Percentiles rank a stretch among this genome's conserved stretches.
Conservation (phyloP, 1,139 yeast species). For the Pichia sorboxylosa region DNA sequence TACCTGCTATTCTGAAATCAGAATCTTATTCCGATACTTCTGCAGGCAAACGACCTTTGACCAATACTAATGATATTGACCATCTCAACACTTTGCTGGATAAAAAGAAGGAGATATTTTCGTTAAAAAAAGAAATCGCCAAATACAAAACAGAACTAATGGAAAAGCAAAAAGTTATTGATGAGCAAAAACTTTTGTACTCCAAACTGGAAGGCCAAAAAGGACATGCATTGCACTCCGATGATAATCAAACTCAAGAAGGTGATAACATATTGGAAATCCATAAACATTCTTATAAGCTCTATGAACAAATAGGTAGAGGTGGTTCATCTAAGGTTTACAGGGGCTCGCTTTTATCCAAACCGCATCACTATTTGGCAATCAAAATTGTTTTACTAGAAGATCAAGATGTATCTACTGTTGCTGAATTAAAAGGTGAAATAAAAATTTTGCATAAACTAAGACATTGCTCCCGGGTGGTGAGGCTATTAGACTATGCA, state of each 20-base stretch:
- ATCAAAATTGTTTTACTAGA: conserved; percentile 74
- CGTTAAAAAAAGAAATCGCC: conserved; percentile 10
- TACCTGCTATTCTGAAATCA: too few species aligned
- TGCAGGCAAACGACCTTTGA: too few species aligned
- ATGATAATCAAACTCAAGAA: neutral
- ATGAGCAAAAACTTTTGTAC: conserved; percentile 3
- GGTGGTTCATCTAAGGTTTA: conserved; percentile 94
- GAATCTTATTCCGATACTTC: too few species aligned
- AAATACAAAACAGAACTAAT: conserved; percentile 10
- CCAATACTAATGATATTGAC: too few species aligned
- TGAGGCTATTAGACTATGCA: conserved; percentile 63
- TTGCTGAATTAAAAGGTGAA: conserved; percentile 80
- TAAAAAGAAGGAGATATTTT: conserved; percentile 9
- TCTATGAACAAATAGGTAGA: conserved; percentile 69
- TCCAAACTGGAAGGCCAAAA: neutral
- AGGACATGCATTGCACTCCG: neutral
- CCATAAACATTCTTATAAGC: conserved; percentile 58
- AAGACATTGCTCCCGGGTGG: conserved; percentile 59
- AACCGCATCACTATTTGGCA: conserved; percentile 54
- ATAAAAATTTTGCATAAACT: conserved; percentile 61
- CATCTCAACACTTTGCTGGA: conserved; percentile 7
- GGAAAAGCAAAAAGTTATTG: conserved; percentile 4
- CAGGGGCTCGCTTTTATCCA: conserved; percentile 42
- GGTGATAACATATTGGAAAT: conserved; percentile 23
- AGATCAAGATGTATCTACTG: conserved; percentile 65